phyloP scores from a whole-genome alignment of 1,284 basidiomycete species.

The Ustilago sp. region DNA sequence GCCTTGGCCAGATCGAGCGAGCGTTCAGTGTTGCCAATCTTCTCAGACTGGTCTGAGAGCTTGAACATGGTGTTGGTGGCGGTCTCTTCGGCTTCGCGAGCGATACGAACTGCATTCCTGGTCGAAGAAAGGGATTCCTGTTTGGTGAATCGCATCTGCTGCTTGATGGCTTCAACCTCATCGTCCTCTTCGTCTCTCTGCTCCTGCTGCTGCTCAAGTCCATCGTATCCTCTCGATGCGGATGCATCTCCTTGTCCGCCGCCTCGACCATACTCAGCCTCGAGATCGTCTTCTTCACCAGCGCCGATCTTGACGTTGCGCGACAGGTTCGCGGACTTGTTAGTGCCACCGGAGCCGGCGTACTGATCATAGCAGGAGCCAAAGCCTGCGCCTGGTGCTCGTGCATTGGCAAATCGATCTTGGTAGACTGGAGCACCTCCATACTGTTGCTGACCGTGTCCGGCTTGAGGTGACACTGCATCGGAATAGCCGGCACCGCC shows the following conservation, averaged over 20 bases:
- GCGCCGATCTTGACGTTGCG: constrained; percentile 25
- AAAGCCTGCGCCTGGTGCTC: constrained; percentile 48
- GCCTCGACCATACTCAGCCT: constrained; percentile 66
- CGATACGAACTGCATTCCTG: constrained; percentile 90
- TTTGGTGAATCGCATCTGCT: constrained; percentile 88
- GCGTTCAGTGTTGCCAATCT: constrained; percentile 91
- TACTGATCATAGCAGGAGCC: constrained; percentile 57
- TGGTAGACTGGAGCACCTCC: constrained; percentile 31
- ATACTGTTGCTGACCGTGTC: constrained; percentile 32
- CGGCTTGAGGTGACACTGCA: constrained; percentile 10
- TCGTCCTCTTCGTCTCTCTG: constrained; percentile 81
- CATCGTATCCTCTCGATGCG: constrained; percentile 44
- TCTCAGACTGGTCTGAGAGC: constrained; percentile 82
- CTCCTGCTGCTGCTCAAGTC: constrained; percentile 71
- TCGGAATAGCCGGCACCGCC: constrained; percentile 20
- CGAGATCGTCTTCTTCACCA: constrained; percentile 54
- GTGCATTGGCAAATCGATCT: constrained; percentile 52
- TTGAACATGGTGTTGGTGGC: constrained; percentile 85
- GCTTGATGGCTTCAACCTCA: constrained; percentile 95
- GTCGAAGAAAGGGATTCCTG: constrained; percentile 92
- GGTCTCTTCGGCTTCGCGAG: constrained; percentile 94
- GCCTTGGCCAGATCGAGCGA: constrained; percentile 94
- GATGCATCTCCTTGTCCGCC: constrained; percentile 17
- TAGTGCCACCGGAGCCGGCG: constrained; percentile 23
- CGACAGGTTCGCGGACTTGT: constrained; percentile 23